These are phyloP conservation scores for Setaria italica DNA, from an alignment of 202 grass and related monocot species.

Conservation along the genomic window DNA sequence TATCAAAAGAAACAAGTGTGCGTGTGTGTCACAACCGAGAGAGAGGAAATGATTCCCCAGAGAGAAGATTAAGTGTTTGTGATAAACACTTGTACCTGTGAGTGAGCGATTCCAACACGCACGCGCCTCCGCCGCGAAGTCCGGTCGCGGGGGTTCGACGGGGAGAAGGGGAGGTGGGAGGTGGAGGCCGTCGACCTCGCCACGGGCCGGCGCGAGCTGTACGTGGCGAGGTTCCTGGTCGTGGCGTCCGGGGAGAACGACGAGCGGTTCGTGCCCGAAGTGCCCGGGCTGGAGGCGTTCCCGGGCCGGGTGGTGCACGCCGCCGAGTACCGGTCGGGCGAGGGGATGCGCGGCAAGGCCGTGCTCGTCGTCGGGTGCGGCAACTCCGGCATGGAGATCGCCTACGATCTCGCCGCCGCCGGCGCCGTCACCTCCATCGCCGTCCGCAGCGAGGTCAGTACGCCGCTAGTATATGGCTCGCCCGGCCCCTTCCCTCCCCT, in stretches of 20 bases:
- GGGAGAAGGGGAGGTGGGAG: slow-evolving; percentile 36
- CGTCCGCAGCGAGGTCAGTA: slow-evolving; percentile 59
- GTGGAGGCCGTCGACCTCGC: slow-evolving; percentile 48
- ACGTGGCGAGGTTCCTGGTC: slow-evolving; percentile 61
- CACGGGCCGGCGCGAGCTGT: slow-evolving; percentile 43
- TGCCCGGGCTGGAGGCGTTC: slow-evolving; percentile 70
- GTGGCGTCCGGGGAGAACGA: slow-evolving; percentile 86
- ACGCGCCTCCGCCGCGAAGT: slow-evolving; percentile 56
- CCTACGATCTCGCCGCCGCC: slow-evolving; percentile 63
- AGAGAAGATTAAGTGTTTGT: too few relatives aligned
- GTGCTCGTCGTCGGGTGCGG: slow-evolving; percentile 82
- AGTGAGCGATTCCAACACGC: too few relatives aligned
- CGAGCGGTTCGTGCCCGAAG: slow-evolving; percentile 59
- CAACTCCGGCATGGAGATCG: slow-evolving; percentile 95
- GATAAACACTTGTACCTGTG: too few relatives aligned
- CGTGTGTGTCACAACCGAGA: too few relatives aligned
- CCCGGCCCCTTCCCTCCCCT: too few relatives aligned
- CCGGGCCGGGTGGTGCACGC: slow-evolving; percentile 62
- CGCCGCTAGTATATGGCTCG: too few relatives aligned
- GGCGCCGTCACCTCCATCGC: slow-evolving; percentile 66
- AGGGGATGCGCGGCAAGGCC: slow-evolving; percentile 51
- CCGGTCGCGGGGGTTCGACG: slow-evolving; percentile 52
- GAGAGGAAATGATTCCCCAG: too few relatives aligned
- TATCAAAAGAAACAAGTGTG: too few relatives aligned
- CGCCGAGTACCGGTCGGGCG: slow-evolving; percentile 46